Conservation (phyloP, 2,329 filamentous ascomycete genomes). For the Trichoderma sp. region DNA sequence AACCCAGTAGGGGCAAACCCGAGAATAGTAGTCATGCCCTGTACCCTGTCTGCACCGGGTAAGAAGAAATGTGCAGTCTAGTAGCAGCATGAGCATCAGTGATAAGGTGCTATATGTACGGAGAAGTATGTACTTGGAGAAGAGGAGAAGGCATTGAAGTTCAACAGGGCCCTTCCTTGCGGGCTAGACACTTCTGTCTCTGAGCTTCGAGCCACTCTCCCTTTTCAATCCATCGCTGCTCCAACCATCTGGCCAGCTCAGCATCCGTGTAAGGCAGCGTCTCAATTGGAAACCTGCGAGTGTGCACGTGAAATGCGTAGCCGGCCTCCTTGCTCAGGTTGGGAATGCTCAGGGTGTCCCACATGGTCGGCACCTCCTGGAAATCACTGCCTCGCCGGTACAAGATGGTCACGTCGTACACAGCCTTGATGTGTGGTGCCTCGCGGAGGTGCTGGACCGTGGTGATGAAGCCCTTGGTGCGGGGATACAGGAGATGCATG, state of each 20-base stretch:
- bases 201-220: conserved; percentile 46
- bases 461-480: conserved; percentile 59
- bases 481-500: conserved; percentile 57
- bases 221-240: conserved; percentile 53
- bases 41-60: not conserved
- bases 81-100: not conserved
- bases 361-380: conserved; percentile 49
- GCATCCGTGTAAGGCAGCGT: conserved; percentile 47
- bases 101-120: not conserved
- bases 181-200: conserved; percentile 23
- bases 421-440: conserved; percentile 49
- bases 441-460: conserved; percentile 54
- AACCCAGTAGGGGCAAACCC: not conserved
- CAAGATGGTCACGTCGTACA: conserved; percentile 55
- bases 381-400: conserved; percentile 47
- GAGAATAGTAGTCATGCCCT: not conserved
- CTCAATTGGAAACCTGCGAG: conserved; percentile 46
- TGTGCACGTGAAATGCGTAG: conserved; percentile 51
- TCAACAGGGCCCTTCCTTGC: not conserved
- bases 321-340: conserved; percentile 38
- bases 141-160: not conserved
- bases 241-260: conserved; percentile 50
- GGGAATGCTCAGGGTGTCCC: conserved; percentile 47
- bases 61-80: not conserved
- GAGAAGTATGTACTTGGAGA: not conserved